Evolutionary conservation across 805 yeast species (phyloP), one percentile per base, ranked within the genome.

Genomic region (Wickerhamomyces queroliae): DNA sequence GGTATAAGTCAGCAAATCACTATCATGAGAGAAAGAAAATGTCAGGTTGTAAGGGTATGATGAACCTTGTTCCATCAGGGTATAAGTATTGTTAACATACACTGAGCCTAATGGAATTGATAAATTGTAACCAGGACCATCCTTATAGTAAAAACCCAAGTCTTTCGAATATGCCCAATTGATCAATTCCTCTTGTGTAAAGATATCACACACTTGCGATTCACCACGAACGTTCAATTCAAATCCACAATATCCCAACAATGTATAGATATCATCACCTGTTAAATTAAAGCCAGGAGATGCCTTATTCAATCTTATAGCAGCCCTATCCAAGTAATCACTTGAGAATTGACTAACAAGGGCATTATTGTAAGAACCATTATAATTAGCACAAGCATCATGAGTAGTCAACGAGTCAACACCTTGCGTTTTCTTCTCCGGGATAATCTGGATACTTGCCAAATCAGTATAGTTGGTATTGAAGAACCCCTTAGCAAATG

Each of bases 21-120:
- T 73, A 56, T 87, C 95, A 53, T 87, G 95, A 13, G 86, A 69
- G 64, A 85, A 81, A 47, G 78, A 82, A 48, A 83, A 67, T 68
- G 81, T 80, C 35, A 83, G 65, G 40, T 73, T 70, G 54, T 58
- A 74, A 43, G 64, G 70, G 49, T 76, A 80, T 43, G 70, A 72
- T 9, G 56, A 52, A 27, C 74, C 73, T 39, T 72, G 69, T 43
- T 66, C 59, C 46, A 80, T 63, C 42, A 72, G 65, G n/a, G 68
- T 61, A 44, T 78, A 63, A 7, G 76, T 66, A 31, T 74, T 71
- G 29, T 71, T 68, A 41, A 75, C 69, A 61, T 74, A 73, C 8
- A 78, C 76, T 1, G 80, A 70, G 2, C 91, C 93, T 28, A 79
- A 67, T 3, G 78, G 70, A 20, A 70, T 69, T 9, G 80, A 72